Conservation (phyloP, 495 filamentous ascomycete species). For the Elaphomyces granulatus region DNA sequence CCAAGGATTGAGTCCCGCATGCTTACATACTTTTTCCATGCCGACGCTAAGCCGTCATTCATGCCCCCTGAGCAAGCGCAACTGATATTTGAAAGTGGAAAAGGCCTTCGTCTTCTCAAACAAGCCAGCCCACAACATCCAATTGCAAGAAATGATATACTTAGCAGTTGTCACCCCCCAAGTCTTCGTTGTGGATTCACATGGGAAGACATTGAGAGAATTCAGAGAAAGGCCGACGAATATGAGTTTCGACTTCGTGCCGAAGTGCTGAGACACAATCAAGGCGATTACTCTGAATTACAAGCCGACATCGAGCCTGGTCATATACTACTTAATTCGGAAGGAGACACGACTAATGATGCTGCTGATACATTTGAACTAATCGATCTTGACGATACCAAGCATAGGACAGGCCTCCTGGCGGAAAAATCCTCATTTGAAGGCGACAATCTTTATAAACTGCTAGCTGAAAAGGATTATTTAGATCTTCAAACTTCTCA, state of each 20-base stretch:
- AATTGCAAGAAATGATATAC: constrained; percentile 37
- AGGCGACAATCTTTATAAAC: constrained; percentile 16
- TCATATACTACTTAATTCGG: background rate
- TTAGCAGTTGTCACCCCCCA: constrained; percentile 35
- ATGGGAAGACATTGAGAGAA: constrained; percentile 55
- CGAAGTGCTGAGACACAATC: constrained; percentile 28
- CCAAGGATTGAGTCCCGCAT: constrained; percentile 37
- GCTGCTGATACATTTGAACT: constrained; percentile 19
- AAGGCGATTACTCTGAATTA: constrained; percentile 1
- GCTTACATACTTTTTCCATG: constrained; percentile 46
- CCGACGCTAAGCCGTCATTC: constrained; percentile 49
- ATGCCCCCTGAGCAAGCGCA: constrained; percentile 48
- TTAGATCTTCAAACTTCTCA: constrained; percentile 3
- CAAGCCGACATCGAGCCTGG: background rate
- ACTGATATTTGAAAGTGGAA: constrained; percentile 61
- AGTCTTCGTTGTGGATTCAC: constrained; percentile 56
- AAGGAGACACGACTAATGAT: constrained; percentile 2
- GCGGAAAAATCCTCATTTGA: constrained; percentile 14
- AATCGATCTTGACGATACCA: constrained; percentile 25
- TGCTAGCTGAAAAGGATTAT: constrained; percentile 13
- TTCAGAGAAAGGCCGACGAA: constrained; percentile 43
- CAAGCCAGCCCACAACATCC: constrained; percentile 66
- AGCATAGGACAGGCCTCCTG: constrained; percentile 13
- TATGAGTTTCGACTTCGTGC: constrained; percentile 43
- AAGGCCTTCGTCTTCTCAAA: constrained; percentile 59